Conservation (phyloP, 75 land plant genomes). For the Selaginella moellendorffii region DNA sequence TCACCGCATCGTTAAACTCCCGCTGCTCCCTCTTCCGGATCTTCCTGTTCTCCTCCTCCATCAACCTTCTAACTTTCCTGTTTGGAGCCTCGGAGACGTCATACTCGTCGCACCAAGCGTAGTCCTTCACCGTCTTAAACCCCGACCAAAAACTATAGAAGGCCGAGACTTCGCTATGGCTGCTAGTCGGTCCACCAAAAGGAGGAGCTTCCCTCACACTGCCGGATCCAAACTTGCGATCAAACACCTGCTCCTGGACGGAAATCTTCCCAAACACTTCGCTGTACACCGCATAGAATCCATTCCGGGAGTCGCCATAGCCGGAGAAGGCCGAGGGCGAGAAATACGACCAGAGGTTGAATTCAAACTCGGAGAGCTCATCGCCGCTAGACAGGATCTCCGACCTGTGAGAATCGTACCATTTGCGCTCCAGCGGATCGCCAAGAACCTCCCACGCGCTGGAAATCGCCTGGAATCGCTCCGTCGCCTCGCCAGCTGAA, state of each 20-base stretch:
- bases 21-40: constrained; percentile 61
- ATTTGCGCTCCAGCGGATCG: constrained; percentile 71
- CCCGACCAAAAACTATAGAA: constrained; percentile 79
- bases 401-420: constrained; percentile 90
- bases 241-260: constrained; percentile 42
- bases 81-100: constrained; percentile 39
- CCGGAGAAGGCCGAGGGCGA: constrained; percentile 57
- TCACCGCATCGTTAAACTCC: constrained; percentile 70
- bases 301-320: constrained; percentile 43
- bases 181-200: constrained; percentile 50
- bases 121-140: constrained; percentile 67
- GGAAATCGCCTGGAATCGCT: constrained; percentile 62
- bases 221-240: constrained; percentile 6
- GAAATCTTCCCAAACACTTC: constrained; percentile 54
- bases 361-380: constrained; percentile 16
- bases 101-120: constrained; percentile 74
- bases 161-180: constrained; percentile 45
- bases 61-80: constrained; percentile 45
- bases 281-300: constrained; percentile 71
- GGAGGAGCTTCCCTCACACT: constrained; percentile 36
- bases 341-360: constrained; percentile 66
- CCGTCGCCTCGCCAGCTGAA: constrained; percentile 51
- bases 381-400: constrained; percentile 48
- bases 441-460: constrained; percentile 86
- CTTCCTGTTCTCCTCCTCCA: constrained; percentile 97